These are phyloP conservation scores for Pelagomonas calceolata DNA, from an alignment of 108 stramenopile genomes.

Conservation along the genomic window DNA sequence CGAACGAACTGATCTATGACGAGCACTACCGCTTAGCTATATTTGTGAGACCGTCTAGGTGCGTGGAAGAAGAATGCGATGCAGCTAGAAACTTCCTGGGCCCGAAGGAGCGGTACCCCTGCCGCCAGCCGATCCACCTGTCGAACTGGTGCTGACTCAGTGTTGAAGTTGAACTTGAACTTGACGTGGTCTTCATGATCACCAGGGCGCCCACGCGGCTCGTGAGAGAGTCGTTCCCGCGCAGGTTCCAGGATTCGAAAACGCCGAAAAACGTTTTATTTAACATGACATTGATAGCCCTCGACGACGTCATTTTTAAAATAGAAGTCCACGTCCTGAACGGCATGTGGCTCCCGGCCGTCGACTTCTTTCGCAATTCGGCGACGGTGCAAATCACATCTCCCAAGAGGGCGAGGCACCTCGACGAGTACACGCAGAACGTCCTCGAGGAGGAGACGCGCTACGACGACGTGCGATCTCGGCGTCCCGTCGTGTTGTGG, in stretches of 20 bases:
- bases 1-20: constrained; percentile 45
- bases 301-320: constrained; percentile 61
- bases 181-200: no score
- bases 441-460: background rate
- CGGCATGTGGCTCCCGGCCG: constrained; percentile 48
- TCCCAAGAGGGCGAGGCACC: constrained; percentile 28
- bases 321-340: constrained; percentile 61
- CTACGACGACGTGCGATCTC: no score
- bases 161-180: no score
- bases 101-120: constrained; percentile 49
- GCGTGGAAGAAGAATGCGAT: constrained; percentile 48
- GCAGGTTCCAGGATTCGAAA: constrained; percentile 31
- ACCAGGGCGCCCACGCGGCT: no score
- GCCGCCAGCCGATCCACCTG: constrained; percentile 51
- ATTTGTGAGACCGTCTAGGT: constrained; percentile 47
- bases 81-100: constrained; percentile 23
- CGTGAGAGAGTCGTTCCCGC: no score
- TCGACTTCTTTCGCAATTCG: constrained; percentile 50
- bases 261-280: constrained; percentile 47
- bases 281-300: constrained; percentile 53
- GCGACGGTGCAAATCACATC: constrained; percentile 37
- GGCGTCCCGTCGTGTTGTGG: no score
- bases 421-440: background rate
- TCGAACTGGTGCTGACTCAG: no score
- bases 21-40: constrained; percentile 63